These are phyloP conservation scores for Eucalyptus victrix DNA, from an alignment of 345 rosid species.

Conservation along the genomic window DNA sequence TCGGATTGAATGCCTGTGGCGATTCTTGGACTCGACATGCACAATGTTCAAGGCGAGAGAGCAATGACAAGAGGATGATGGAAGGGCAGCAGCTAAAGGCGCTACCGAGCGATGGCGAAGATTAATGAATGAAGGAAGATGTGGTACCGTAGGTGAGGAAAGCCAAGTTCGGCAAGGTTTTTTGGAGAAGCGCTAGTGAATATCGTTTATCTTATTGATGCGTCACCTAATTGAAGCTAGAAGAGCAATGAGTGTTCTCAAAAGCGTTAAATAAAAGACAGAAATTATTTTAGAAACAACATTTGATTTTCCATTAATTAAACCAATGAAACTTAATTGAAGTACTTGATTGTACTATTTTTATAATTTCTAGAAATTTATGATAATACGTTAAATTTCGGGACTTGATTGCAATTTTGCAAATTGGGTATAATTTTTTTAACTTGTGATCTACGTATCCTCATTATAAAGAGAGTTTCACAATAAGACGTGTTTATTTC, in stretches of 20 bases:
- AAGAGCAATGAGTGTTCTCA: not conserved
- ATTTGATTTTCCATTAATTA: not conserved
- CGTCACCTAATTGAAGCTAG: not conserved
- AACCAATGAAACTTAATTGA: not conserved
- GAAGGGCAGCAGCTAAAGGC: not conserved
- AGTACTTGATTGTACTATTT: not conserved
- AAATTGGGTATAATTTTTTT: not conserved
- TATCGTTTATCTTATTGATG: not conserved
- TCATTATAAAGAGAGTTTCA: not conserved
- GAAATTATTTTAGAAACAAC: no score
- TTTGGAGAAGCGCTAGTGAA: not conserved
- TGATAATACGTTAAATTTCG: fast-evolving
- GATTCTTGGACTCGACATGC: not conserved
- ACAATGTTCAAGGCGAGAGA: not conserved
- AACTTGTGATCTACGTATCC: not conserved
- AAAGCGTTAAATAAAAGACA: not conserved
- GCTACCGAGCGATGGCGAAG: not conserved
- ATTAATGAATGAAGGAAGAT: not conserved
- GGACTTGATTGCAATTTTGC: not conserved
- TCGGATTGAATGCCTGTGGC: not conserved
- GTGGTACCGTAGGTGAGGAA: no score
- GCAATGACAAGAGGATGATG: not conserved
- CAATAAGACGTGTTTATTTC: not conserved
- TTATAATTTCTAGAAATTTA: not conserved
- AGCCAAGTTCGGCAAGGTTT: no score